Evolutionary conservation across 164 flowering plant species (phyloP), one percentile per base, ranked within the genome.

Genomic region (Piper betle): DNA sequence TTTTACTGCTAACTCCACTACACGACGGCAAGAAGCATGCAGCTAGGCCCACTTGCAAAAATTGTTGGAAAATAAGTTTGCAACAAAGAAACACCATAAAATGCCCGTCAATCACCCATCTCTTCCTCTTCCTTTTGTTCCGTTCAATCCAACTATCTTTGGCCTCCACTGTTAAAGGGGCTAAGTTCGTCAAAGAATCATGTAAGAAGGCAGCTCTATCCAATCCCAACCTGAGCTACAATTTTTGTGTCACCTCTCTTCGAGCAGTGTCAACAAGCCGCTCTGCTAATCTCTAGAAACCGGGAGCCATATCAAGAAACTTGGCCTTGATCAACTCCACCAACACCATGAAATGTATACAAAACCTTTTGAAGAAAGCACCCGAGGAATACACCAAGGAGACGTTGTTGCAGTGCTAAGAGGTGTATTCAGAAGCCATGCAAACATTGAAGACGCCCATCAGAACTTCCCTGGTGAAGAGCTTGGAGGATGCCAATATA

Each of bases 391-490:
- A 5, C 37, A 41, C 42, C 2, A 66, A 39, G 55, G 37, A 2
- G 2, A 64, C 71, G 38, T 59, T 81, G 57, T 6, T 53, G 37
- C 76, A 66, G 59, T 80, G 84, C 57, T 40, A 48, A 3, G 73
- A 73, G 9, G 62, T 74, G 37, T 80, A 81, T 57, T 40, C 74
- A 0, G 73, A 67, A 39, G 80, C 70, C 2, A 66, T 63, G 1
- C 18, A 60, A 25, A 54, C 16, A 5, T 62, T 79, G 54, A 65
- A 48, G 4, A 61, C 69, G 12, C 48, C 80, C 0, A 52, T 74
- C 0, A 63, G 37, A 20, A 79, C 67, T 0, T 65, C 75, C 20
- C 4, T 61, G 59, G 33, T 42, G 2, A 66, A 52, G 57, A 33
- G 61, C 1, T 73, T 72, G 33, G 59, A 6, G 1, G 38, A 3